A percentile compares a stretch with the other conserved stretches of the same genome.
Evolutionary conservation across 371 early-diverging fungal genomes (phyloP).

Genomic region (Apophysomyces trapeziformis): DNA sequence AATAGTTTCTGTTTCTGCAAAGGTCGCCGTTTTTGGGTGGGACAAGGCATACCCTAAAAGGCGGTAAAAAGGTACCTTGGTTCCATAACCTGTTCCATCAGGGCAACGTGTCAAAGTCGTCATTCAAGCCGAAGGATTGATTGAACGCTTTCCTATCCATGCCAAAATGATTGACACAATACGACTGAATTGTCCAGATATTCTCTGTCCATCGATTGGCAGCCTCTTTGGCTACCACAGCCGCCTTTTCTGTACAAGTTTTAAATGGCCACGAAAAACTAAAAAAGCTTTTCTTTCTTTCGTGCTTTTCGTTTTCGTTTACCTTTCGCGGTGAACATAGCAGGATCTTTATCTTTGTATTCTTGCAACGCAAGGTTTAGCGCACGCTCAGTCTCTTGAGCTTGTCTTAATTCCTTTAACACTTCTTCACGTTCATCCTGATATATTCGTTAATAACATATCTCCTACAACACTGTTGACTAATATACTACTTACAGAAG

Average conservation of each 20-base stretch:
- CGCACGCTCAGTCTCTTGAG: conserved; percentile 34
- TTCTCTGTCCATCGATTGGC: conserved; percentile 95
- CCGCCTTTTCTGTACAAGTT: conserved; percentile 59
- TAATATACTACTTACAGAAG: conserved; percentile 47
- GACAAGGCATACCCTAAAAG: background rate
- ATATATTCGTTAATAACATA: background rate
- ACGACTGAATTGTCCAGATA: conserved; percentile 86
- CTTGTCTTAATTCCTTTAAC: conserved; percentile 51
- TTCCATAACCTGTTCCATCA: conserved; percentile 12
- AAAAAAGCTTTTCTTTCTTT: background rate
- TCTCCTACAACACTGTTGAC: background rate
- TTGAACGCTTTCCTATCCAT: conserved; percentile 75
- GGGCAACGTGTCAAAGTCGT: conserved; percentile 79
- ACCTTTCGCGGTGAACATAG: conserved; percentile 68
- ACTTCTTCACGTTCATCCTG: conserved; percentile 61
- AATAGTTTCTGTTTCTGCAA: background rate
- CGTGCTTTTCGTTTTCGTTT: background rate
- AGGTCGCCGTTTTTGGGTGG: background rate
- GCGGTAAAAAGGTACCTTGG: background rate
- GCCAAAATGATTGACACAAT: conserved; percentile 79
- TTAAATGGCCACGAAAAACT: conserved; percentile 4
- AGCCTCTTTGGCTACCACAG: conserved; percentile 68
- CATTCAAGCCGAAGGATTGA: conserved; percentile 75
- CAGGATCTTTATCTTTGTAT: conserved; percentile 83
- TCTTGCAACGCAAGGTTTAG: conserved; percentile 58